These are phyloP conservation scores for Citrus trifoliata DNA, from an alignment of 345 rosid genomes.

Conservation along the genomic window DNA sequence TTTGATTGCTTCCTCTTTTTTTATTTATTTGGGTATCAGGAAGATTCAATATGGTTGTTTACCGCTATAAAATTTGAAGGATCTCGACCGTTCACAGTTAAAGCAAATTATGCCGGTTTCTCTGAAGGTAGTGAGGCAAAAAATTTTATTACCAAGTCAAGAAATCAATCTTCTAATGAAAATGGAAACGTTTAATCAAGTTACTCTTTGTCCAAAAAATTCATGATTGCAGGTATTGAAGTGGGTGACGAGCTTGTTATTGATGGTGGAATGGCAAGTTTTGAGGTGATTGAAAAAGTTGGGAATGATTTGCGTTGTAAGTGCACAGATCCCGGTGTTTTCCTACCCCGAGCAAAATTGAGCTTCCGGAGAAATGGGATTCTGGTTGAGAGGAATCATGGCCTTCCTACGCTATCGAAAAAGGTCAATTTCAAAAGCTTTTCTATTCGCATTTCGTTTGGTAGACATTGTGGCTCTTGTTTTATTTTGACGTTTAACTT, in stretches of 20 bases:
- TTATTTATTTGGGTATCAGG: slow-evolving; percentile 31
- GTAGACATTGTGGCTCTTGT: neutral
- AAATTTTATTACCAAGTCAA: neutral
- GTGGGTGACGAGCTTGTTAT: slow-evolving; percentile 69
- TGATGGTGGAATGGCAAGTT: slow-evolving; percentile 81
- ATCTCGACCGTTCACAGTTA: slow-evolving; percentile 52
- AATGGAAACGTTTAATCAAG: neutral
- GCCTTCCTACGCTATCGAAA: slow-evolving; percentile 51
- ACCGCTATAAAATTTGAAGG: slow-evolving; percentile 49
- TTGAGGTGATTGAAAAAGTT: slow-evolving; percentile 58
- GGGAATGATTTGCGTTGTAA: slow-evolving; percentile 55
- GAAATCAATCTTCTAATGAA: slow-evolving; percentile 4
- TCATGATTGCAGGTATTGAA: slow-evolving; percentile 40
- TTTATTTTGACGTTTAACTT: neutral
- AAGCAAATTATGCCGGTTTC: slow-evolving; percentile 59
- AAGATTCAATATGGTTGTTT: slow-evolving; percentile 63
- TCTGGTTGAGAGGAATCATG: slow-evolving; percentile 38
- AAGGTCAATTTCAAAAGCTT: slow-evolving; percentile 39
- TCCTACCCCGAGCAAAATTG: slow-evolving; percentile 70
- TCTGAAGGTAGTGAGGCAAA: slow-evolving; percentile 51
- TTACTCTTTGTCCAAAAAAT: neutral
- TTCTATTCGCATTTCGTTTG: neutral
- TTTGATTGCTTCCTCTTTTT: neutral
- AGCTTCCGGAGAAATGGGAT: slow-evolving; percentile 71
- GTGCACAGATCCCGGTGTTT: slow-evolving; percentile 63